These are phyloP conservation scores for Botrytis fragariae DNA, from an alignment of 2,329 filamentous ascomycete genomes.

Conservation along the genomic window DNA sequence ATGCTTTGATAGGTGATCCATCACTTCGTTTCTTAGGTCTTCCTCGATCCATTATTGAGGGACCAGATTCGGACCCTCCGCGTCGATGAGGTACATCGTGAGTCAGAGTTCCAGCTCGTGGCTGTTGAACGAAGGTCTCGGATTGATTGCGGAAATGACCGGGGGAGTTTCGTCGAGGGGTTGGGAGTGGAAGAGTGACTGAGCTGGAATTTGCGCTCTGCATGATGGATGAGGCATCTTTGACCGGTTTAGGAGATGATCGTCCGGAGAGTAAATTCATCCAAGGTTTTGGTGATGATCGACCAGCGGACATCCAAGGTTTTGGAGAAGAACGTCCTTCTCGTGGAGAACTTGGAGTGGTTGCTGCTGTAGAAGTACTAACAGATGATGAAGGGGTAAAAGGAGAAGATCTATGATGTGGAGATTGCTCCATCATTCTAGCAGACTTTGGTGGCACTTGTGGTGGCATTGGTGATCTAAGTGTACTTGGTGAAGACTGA, in stretches of 20 bases:
- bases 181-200: slow-evolving; percentile 3
- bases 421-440: slow-evolving; percentile 45
- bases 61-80: slow-evolving; percentile 54
- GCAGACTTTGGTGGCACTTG: slow-evolving; percentile 42
- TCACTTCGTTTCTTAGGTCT: slow-evolving; percentile 56
- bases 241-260: slow-evolving; percentile 16
- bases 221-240: background rate
- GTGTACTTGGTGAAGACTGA: slow-evolving; percentile 39
- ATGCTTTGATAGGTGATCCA: slow-evolving; percentile 41
- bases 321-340: slow-evolving; percentile 32
- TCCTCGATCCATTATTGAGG: slow-evolving; percentile 59
- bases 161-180: slow-evolving; percentile 12
- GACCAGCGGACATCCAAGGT: slow-evolving; percentile 24
- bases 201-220: background rate
- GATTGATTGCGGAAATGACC: slow-evolving; percentile 32
- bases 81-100: slow-evolving; percentile 46
- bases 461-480: slow-evolving; percentile 47
- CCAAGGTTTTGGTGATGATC: slow-evolving; percentile 31
- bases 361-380: slow-evolving; percentile 29
- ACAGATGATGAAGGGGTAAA: slow-evolving; percentile 40
- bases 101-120: slow-evolving; percentile 11
- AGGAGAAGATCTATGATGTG: slow-evolving; percentile 42
- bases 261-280: slow-evolving; percentile 14
- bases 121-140: slow-evolving; percentile 5
- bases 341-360: slow-evolving; percentile 17